phyloP scores from a whole-genome alignment of 1,139 yeast species.

The Kodamaea fungicola region DNA sequence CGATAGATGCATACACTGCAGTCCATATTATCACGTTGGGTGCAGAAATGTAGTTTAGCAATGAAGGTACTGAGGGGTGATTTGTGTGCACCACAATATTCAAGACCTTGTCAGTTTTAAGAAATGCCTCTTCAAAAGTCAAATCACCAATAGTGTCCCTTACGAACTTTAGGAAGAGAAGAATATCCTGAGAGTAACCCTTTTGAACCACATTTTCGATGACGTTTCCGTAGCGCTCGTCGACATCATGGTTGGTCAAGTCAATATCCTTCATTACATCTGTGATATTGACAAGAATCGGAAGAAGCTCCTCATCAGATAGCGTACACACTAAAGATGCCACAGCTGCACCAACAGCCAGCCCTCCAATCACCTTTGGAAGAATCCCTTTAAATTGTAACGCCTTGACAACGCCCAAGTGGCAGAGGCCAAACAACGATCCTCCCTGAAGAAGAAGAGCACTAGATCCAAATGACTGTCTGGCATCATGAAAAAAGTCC shows the following conservation, averaged over 20 bases:
- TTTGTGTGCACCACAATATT: constrained; percentile 91
- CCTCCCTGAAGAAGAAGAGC: constrained; percentile 93
- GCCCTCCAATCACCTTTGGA: constrained; percentile 88
- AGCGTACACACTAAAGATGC: constrained; percentile 81
- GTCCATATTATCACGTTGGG: constrained; percentile 93
- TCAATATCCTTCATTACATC: constrained; percentile 52
- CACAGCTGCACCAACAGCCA: constrained; percentile 91
- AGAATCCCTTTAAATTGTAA: constrained; percentile 67
- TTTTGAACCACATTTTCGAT: constrained; percentile 65
- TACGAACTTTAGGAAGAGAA: constrained; percentile 75
- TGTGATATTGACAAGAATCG: constrained; percentile 43
- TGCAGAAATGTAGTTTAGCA: constrained; percentile 86
- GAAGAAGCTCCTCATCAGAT: constrained; percentile 53
- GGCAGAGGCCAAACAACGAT: constrained; percentile 88
- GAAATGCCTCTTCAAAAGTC: constrained; percentile 92
- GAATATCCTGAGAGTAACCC: constrained; percentile 83
- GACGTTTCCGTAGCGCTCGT: constrained; percentile 61
- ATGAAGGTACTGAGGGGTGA: constrained; percentile 63
- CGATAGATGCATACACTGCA: constrained; percentile 72
- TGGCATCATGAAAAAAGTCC: constrained; percentile 85
- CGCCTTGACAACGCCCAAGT: constrained; percentile 86
- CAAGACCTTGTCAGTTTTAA: constrained; percentile 76
- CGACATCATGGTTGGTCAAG: constrained; percentile 51
- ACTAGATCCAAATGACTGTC: constrained; percentile 86
- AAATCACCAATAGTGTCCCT: constrained; percentile 73